Base-by-base conservation (phyloP, 768 basidiomycete genomes). In the Rhodotorula graminis region DNA sequence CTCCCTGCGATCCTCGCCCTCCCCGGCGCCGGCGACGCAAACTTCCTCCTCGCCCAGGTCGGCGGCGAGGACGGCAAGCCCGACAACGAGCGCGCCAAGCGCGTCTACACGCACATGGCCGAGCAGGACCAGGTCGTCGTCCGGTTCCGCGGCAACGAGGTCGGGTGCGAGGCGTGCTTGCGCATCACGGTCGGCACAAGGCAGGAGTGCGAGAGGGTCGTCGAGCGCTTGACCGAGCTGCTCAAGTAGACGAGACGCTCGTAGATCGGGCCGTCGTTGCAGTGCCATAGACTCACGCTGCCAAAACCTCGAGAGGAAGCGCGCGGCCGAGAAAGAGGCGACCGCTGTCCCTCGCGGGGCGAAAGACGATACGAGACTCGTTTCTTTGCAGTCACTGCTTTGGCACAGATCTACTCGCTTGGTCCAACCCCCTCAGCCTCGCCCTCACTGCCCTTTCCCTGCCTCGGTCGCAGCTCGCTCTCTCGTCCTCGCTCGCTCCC, bases 121-220 rank as follows among this genome's bases (percentile, higher is more conserved):
- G 93, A 67, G 57, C 31, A 67, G 65, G 77, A 78, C 69, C 68
- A 70, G 64, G 88, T 99, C 0, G 96, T 99, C 23, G 92, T 99
- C 18, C 84, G 95, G 64, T 98, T 87, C 82, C 84, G 96, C 65
- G 96, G 96, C 0, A 82, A 84, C 25, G 95, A 98, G 81, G 79
- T 84, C 18, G 95, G 96, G 0, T 99, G 96, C 75, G 83, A 84
- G 46, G 96, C 88, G 0, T 95, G 92, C 79, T 78, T 98, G 81
- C 83, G 96, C 68, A 89, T 98, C 15, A 97, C 95, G 7, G 84
- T 98, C 21, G 96, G 96, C 0, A 91, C 87, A 14, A 85, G 86
- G 69, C 87, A 86, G 70, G 96, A 99, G 83, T 95, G 91, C 76
- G 81, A 78, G 77, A 81, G 82, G 21, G 81, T 89, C 46, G 60